Evolutionary conservation across 192 early-diverging fungal species (phyloP).

Genomic region (Backusella circina): DNA sequence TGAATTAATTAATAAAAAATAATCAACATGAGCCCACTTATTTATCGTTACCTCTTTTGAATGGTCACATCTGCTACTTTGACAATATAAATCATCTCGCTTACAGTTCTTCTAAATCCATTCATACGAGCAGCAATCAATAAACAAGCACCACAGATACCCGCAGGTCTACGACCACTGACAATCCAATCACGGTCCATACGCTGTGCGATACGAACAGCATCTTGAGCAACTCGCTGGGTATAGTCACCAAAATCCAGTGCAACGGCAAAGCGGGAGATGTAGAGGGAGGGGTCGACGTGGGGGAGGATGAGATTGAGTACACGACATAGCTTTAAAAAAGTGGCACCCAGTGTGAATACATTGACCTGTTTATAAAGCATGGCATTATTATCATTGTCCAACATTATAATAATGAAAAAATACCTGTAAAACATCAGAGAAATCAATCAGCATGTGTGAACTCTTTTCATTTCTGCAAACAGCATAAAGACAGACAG

Average conservation of each 20-base stretch:
- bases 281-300: slow-evolving; percentile 92
- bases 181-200: slow-evolving; percentile 96
- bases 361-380: slow-evolving; percentile 69
- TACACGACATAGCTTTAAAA: slow-evolving; percentile 69
- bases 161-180: slow-evolving; percentile 84
- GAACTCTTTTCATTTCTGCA: slow-evolving; percentile 81
- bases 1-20: slow-evolving; percentile 6
- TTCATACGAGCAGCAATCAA: slow-evolving; percentile 90
- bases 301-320: slow-evolving; percentile 61
- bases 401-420: neutral
- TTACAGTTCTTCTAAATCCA: slow-evolving; percentile 76
- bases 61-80: slow-evolving; percentile 89
- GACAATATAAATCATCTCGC: slow-evolving; percentile 85
- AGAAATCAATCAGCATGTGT: slow-evolving; percentile 96
- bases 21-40: neutral
- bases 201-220: slow-evolving; percentile 75
- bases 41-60: slow-evolving; percentile 52
- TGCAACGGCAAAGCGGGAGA: slow-evolving; percentile 83
- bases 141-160: slow-evolving; percentile 92
- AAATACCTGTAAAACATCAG: slow-evolving; percentile 73
- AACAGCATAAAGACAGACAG: slow-evolving; percentile 90
- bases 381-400: neutral
- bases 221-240: slow-evolving; percentile 71
- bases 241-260: slow-evolving; percentile 92
- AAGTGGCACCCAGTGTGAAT: slow-evolving; percentile 82